Percentiles rank a stretch among this genome's conserved stretches.
phyloP scores from a whole-genome alignment of 306 rosid genomes.

The Rubus parviflorus region DNA sequence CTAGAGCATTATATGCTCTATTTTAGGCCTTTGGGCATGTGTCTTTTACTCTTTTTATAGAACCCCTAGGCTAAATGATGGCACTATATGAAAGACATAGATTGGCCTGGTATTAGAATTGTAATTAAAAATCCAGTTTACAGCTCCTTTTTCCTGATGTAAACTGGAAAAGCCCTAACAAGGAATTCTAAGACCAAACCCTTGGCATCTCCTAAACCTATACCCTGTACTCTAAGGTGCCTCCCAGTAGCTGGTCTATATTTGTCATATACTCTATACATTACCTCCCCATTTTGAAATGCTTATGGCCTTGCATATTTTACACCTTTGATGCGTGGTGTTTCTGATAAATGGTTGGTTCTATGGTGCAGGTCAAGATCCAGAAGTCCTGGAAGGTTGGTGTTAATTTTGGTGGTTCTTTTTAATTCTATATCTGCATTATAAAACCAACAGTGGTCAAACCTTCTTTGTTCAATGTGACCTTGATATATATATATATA shows the following conservation, averaged over 20 bases:
- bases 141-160: not conserved
- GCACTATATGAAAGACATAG: not conserved
- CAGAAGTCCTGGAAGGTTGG: constrained; percentile 81
- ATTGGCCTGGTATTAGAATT: not conserved
- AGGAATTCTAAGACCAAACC: not conserved
- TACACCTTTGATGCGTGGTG: not conserved
- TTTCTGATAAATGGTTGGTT: constrained; percentile 19
- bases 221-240: not conserved
- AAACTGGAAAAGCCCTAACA: not conserved
- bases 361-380: constrained; percentile 69
- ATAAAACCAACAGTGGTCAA: not conserved
- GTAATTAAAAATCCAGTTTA: not conserved
- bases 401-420: constrained; percentile 3
- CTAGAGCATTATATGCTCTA: not conserved
- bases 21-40: not conserved
- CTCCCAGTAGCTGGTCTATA: not conserved
- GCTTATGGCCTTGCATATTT: not conserved
- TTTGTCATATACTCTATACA: not conserved
- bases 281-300: not conserved
- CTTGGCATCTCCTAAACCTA: not conserved
- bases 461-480: not conserved
- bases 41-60: too few species aligned
- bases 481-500: too few species aligned
- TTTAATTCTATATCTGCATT: not conserved
- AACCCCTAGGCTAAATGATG: not conserved